phyloP scores from a whole-genome alignment of 495 filamentous ascomycete genomes.

The Margaritispora aquatica region DNA sequence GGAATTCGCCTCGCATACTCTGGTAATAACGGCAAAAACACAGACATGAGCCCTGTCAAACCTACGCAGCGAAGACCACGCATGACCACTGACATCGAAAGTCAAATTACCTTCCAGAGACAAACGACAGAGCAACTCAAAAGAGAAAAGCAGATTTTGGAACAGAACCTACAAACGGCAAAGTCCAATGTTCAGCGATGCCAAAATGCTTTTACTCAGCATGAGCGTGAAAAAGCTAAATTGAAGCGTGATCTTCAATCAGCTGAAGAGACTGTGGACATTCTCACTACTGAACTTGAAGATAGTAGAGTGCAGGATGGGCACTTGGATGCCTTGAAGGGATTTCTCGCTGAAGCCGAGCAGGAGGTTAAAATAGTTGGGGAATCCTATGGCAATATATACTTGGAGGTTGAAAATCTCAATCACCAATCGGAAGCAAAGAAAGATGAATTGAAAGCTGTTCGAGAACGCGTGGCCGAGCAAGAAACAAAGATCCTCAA shows the following conservation, averaged over 20 bases:
- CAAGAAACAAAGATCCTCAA: conserved; percentile 43
- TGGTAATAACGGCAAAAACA: conserved; percentile 27
- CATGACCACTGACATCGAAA: conserved; percentile 74
- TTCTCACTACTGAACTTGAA: conserved; percentile 54
- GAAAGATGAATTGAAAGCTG: conserved; percentile 35
- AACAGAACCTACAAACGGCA: conserved; percentile 13
- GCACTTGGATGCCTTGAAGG: conserved; percentile 51
- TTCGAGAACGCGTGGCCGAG: conserved; percentile 34
- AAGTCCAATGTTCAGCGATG: conserved; percentile 25
- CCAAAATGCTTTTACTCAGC: conserved; percentile 34
- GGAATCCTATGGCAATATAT: conserved; percentile 45
- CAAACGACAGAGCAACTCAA: conserved; percentile 37
- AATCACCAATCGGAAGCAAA: conserved; percentile 35
- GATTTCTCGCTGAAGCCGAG: conserved; percentile 34
- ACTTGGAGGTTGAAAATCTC: conserved; percentile 42
- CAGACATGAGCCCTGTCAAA: conserved; percentile 3
- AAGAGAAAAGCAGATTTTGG: conserved; percentile 27
- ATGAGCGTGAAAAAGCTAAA: conserved; percentile 39
- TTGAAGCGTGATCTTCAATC: conserved; percentile 51
- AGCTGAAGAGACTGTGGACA: conserved; percentile 49
- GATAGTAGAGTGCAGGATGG: conserved; percentile 54
- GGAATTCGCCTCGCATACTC: conserved; percentile 56
- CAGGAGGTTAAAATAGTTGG: conserved; percentile 39
- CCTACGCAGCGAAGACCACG: conserved; percentile 40
- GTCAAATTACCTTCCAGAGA: conserved; percentile 51